Percentiles rank a stretch among this genome's conserved stretches.
Conservation (phyloP, 2,329 filamentous ascomycete genomes). For the Coniochaeta sp. region DNA sequence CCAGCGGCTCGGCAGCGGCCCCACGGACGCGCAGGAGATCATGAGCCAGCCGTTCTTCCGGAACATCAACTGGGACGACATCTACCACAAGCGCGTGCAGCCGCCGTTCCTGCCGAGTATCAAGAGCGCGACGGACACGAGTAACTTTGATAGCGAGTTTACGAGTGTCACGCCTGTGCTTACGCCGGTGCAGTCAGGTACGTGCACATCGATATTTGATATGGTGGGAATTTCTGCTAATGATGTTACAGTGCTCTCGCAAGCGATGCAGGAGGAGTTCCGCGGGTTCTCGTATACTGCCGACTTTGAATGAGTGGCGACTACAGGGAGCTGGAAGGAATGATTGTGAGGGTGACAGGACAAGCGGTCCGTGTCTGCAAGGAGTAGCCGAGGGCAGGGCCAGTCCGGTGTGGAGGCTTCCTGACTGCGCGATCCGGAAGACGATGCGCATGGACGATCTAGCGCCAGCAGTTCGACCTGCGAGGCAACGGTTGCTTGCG, state of each 20-base stretch:
- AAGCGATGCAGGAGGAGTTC: constrained; percentile 99
- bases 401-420: too few species aligned
- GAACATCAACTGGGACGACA: constrained; percentile 97
- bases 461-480: too few species aligned
- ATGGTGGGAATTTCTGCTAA: background rate
- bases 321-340: background rate
- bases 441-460: too few species aligned
- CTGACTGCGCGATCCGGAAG: too few species aligned
- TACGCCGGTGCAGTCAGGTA: constrained; percentile 95
- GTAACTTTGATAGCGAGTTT: constrained; percentile 98
- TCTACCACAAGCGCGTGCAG: constrained; percentile 88
- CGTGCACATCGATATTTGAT: constrained; percentile 27
- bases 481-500: too few species aligned
- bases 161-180: constrained; percentile 96
- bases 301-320: constrained; percentile 63
- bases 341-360: background rate
- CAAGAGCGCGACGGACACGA: constrained; percentile 92
- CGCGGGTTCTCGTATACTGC: constrained; percentile 96
- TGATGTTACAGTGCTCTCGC: constrained; percentile 67
- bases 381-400: background rate
- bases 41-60: constrained; percentile 99
- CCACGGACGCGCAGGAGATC: constrained; percentile 95
- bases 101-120: constrained; percentile 88
- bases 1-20: constrained; percentile 83
- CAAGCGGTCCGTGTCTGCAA: too few species aligned